phyloP scores from a whole-genome alignment of 2,329 filamentous ascomycete species.

The Phialemoniopsis sp. region DNA sequence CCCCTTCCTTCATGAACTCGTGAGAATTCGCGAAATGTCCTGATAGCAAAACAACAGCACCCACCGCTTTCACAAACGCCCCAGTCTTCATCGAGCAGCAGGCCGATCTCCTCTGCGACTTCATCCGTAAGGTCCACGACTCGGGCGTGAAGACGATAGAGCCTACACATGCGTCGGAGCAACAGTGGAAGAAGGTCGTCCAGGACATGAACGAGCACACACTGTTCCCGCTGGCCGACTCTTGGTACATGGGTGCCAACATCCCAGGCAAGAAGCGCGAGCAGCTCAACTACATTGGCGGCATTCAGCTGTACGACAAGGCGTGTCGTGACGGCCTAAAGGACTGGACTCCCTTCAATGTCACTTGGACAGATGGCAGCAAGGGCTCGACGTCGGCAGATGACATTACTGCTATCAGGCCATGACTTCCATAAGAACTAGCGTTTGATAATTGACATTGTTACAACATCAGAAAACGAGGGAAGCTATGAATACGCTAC shows the following conservation, averaged over 20 bases:
- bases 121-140: slow-evolving; percentile 5
- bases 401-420: no score
- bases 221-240: slow-evolving; percentile 9
- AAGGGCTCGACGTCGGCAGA: no score
- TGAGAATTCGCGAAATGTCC: no score
- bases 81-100: slow-evolving; percentile 10
- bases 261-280: slow-evolving; percentile 15
- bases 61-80: slow-evolving; percentile 12
- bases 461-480: no score
- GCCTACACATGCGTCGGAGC: slow-evolving; percentile 4
- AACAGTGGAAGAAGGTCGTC: slow-evolving; percentile 10
- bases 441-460: no score
- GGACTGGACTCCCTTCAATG: slow-evolving; percentile 14
- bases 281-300: slow-evolving; percentile 14
- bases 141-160: slow-evolving; percentile 10
- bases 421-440: no score
- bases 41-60: no score
- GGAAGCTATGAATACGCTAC: no score
- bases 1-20: no score
- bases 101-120: slow-evolving; percentile 10
- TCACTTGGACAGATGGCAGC: no score
- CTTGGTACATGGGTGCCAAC: slow-evolving; percentile 16
- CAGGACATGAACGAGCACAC: slow-evolving; percentile 10
- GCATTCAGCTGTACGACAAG: slow-evolving; percentile 7
- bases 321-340: slow-evolving; percentile 7